Evolutionary conservation across 2,329 filamentous ascomycete genomes (phyloP).

Genomic region (Coniochaeta ligniaria): DNA sequence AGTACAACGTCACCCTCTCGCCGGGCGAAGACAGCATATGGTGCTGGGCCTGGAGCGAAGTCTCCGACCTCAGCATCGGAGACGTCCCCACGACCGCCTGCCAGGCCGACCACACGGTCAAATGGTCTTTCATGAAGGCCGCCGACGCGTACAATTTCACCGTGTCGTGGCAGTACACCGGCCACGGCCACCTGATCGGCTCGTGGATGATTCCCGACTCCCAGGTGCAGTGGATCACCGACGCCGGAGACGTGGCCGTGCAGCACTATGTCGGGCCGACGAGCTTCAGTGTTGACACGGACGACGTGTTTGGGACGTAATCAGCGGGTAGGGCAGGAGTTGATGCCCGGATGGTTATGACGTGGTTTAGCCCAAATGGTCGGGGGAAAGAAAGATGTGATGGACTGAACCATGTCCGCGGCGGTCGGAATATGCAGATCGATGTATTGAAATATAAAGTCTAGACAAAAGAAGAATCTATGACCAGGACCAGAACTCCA

Average conservation of each 20-base stretch:
- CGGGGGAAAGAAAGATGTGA: background rate
- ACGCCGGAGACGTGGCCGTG: background rate
- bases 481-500: background rate
- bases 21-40: background rate
- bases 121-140: background rate
- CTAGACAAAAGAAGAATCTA: constrained; percentile 1
- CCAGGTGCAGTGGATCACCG: background rate
- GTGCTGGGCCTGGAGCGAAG: constrained; percentile 1
- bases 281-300: background rate
- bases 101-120: background rate
- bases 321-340: background rate
- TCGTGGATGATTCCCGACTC: background rate
- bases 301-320: background rate
- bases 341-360: background rate
- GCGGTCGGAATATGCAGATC: background rate
- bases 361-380: background rate
- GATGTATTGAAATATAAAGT: background rate
- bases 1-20: constrained; percentile 2
- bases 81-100: background rate
- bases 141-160: background rate
- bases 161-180: background rate
- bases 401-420: background rate
- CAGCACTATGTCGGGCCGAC: constrained; percentile 1
- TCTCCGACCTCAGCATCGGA: background rate
- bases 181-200: background rate